Base-by-base conservation (phyloP, 352 stramenopile genomes). In the Phytopythium boreale region DNA sequence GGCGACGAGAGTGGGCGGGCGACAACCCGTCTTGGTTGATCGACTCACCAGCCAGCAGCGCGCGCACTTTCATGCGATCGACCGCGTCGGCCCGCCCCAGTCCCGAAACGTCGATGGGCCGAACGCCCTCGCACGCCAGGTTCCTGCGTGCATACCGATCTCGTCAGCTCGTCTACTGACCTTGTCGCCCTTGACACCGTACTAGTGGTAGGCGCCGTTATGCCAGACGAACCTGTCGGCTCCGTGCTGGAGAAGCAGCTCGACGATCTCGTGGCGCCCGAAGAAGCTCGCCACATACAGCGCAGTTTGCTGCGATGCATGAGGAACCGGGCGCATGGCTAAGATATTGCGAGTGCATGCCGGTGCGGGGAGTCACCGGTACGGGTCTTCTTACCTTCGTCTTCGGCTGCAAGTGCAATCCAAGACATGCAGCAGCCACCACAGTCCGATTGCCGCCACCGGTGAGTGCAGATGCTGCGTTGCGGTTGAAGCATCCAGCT, bases 211-310 rank as follows among this genome's bases (percentile, higher is more conserved):
- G 19, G 11, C 20, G 19, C 41, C 8, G 19, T 1, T 24, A 17
- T 5, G 0, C 37, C 1, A 0, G 17, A 19, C 12, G 7, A 61
- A 91, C 82, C 73, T 85, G 65, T 90, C 84, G n/a, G 81, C 81
- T n/a, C 84, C 84, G 59, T 67, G 69, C 34, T 59, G 24, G 26
- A 90, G 53, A 56, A 93, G 67, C 12, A 79, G 50, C 55, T 69
- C 66, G 19, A 90, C 79, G 34, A 87, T 67, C 36, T 89, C 74
- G 37, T 78, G 64, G 3, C 79, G 76, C 0, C 71, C 74, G 39
- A 90, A 88, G 68, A 89, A 89, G 64, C 80, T 89, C 4, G 84
- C 80, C n/a, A 87, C 62, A 34, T 90, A 88, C 63, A 93, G 62
- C 19, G 79, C 66, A 6, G 80, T 90, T 43, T 80, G 68, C 79